Evolutionary conservation across 371 early-diverging fungal genomes (phyloP).

Genomic region (Rhizopus microsporus): DNA sequence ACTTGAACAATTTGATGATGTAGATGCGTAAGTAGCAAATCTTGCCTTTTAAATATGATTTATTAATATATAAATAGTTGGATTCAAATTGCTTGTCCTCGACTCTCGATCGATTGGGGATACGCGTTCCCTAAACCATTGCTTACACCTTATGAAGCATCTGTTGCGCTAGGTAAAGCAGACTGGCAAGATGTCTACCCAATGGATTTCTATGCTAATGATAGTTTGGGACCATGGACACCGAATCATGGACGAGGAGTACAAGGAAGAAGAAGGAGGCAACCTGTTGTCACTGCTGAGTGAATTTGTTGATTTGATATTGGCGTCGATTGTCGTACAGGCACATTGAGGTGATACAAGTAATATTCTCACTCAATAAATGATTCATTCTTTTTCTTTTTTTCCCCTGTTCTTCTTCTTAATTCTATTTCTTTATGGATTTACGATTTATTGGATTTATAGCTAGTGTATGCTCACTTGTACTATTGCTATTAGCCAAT

Average conservation of each 20-base stretch:
- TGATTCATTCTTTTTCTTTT: background rate
- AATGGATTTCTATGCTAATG: slow-evolving; percentile 97
- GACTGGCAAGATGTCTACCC: slow-evolving; percentile 90
- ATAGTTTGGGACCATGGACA: slow-evolving; percentile 93
- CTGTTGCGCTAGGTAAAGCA: slow-evolving; percentile 76
- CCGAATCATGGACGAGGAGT: slow-evolving; percentile 77
- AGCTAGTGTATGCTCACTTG: slow-evolving; percentile 26
- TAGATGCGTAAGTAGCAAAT: slow-evolving; percentile 71
- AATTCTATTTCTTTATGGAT: slow-evolving; percentile 8
- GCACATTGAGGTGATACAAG: too few relatives aligned
- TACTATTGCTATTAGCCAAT: slow-evolving; percentile 33
- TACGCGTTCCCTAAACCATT: slow-evolving; percentile 94
- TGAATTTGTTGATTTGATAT: background rate
- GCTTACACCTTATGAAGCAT: slow-evolving; percentile 96
- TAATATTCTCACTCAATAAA: too few relatives aligned
- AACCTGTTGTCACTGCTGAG: background rate
- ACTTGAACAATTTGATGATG: slow-evolving; percentile 83
- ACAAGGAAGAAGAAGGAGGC: slow-evolving; percentile 17
- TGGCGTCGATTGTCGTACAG: too few relatives aligned
- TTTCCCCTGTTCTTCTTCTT: background rate
- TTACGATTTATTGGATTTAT: slow-evolving; percentile 27
- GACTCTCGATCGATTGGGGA: slow-evolving; percentile 99
- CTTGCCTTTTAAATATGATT: background rate
- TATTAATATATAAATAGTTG: slow-evolving; percentile 53
- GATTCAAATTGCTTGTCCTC: slow-evolving; percentile 98